Conservation (phyloP, 192 early-diverging fungal genomes). For the Lunasporangiospora selenospora region DNA sequence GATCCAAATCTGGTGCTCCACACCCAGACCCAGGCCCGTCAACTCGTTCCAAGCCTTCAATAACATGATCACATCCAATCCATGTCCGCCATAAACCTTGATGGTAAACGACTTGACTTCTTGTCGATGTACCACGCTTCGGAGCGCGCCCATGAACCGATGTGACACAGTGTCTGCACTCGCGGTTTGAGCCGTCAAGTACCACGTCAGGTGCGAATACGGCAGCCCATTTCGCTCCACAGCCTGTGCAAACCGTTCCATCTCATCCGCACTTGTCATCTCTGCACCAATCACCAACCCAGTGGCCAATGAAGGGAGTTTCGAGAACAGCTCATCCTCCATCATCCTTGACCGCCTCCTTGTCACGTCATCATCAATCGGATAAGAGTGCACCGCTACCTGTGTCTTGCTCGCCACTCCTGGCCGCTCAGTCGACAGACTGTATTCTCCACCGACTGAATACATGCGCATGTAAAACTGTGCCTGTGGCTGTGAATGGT, state of each 20-base stretch:
- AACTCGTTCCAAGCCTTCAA: constrained; percentile 10
- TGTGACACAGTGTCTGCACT: not conserved
- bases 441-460: too few species aligned
- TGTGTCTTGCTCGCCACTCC: too few species aligned
- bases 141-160: constrained; percentile 13
- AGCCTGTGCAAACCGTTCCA: constrained; percentile 4
- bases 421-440: too few species aligned
- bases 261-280: not conserved
- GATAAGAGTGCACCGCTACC: too few species aligned
- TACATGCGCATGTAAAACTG: too few species aligned
- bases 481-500: too few species aligned
- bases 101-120: constrained; percentile 15
- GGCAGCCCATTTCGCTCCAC: not conserved
- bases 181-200: not conserved
- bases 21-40: constrained; percentile 8
- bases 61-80: constrained; percentile 1
- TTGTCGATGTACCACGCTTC: not conserved
- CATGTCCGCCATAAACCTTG: not conserved
- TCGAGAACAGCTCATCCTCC: too few species aligned
- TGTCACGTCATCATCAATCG: too few species aligned
- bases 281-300: not conserved
- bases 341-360: too few species aligned
- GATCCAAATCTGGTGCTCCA: constrained; percentile 13
- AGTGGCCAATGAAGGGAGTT: too few species aligned
- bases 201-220: constrained; percentile 10